These are phyloP conservation scores for Gossypium thurberi DNA, from an alignment of 345 rosid genomes.

Conservation along the genomic window DNA sequence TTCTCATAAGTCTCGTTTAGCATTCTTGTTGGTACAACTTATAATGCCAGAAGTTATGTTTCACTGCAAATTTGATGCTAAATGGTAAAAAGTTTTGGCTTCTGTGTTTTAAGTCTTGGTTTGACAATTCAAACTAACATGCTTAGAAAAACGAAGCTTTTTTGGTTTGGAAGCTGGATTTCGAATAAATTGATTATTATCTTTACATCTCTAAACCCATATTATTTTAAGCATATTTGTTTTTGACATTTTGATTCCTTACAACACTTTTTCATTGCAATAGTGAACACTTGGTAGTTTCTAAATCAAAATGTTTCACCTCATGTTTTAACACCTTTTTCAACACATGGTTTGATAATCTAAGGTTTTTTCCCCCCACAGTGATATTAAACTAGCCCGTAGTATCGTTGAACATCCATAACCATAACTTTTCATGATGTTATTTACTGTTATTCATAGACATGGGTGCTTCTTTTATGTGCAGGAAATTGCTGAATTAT, in stretches of 20 bases:
- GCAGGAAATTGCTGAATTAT: constrained; percentile 79
- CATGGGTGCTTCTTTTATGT: constrained; percentile 11
- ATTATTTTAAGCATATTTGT: background rate
- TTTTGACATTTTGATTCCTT: background rate
- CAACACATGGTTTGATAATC: too few relatives aligned
- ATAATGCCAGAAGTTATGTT: background rate
- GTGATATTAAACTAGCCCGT: background rate
- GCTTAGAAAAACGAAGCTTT: background rate
- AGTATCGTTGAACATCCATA: background rate
- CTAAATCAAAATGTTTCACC: too few relatives aligned
- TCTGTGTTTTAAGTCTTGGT: background rate
- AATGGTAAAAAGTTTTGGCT: background rate
- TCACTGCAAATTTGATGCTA: background rate
- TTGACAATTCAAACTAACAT: background rate
- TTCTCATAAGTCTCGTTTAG: background rate
- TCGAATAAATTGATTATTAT: background rate
- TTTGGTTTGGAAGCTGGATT: background rate
- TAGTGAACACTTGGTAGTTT: too few relatives aligned
- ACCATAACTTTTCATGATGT: background rate
- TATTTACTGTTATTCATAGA: background rate
- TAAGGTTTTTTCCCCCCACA: too few relatives aligned
- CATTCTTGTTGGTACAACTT: background rate
- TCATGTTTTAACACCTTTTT: too few relatives aligned
- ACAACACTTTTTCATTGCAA: background rate
- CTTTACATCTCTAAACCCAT: background rate